A percentile compares a stretch with the other conserved stretches of the same genome.
Evolutionary conservation across 2,329 filamentous ascomycete genomes (phyloP).

Genomic region (Pseudomassariella vexata): DNA sequence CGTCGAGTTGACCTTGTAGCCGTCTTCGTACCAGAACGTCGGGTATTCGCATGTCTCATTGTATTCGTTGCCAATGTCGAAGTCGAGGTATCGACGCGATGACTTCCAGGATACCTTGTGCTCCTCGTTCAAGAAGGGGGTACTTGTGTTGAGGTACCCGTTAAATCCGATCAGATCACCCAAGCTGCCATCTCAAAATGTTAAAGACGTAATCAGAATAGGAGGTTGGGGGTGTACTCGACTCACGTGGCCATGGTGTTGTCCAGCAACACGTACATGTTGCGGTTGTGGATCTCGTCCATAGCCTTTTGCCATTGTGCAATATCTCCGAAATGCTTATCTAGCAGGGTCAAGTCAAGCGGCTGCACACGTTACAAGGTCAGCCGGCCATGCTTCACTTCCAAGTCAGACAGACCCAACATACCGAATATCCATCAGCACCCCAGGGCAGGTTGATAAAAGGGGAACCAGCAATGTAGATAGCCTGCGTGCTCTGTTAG

Average conservation of each 20-base stretch:
- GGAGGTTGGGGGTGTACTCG: neutral
- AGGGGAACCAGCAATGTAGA: constrained; percentile 59
- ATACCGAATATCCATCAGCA: constrained; percentile 47
- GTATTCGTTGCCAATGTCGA: neutral
- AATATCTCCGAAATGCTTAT: constrained; percentile 57
- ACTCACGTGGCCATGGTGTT: constrained; percentile 59
- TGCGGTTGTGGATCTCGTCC: constrained; percentile 52
- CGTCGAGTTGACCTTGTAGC: constrained; percentile 33
- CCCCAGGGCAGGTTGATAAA: constrained; percentile 62
- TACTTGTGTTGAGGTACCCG: constrained; percentile 51
- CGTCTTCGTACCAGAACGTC: neutral
- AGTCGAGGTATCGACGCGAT: neutral
- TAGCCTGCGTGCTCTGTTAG: no score
- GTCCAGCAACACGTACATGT: constrained; percentile 62
- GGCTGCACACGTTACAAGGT: constrained; percentile 23
- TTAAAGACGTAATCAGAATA: neutral
- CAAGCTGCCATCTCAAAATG: constrained; percentile 31
- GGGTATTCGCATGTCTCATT: neutral
- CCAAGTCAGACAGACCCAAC: neutral
- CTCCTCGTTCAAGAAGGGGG: constrained; percentile 36
- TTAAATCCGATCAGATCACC: constrained; percentile 59
- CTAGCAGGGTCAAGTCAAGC: constrained; percentile 57
- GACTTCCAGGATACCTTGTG: neutral
- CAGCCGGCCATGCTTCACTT: neutral
- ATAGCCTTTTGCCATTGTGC: constrained; percentile 51